phyloP scores from a whole-genome alignment of 768 basidiomycete genomes.

The Trichaptum fuscoviolaceum region DNA sequence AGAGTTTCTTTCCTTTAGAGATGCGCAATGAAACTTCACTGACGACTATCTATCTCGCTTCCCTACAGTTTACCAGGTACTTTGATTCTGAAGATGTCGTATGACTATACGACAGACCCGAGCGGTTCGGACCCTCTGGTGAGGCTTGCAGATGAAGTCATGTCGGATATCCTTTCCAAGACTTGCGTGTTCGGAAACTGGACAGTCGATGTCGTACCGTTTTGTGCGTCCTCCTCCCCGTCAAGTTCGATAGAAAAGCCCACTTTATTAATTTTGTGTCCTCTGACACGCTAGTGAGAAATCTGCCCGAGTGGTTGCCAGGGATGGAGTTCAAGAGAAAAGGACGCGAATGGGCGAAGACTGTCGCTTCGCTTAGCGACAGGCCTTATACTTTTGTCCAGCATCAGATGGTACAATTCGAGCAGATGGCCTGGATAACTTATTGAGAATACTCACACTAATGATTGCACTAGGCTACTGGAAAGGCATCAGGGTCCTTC shows the following conservation, averaged over 20 bases:
- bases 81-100: not conserved
- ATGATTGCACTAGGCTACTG: not conserved
- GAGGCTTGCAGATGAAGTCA: not conserved
- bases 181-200: conserved; percentile 27
- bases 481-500: not conserved
- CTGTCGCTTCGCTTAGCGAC: conserved; percentile 61
- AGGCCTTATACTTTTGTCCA: conserved; percentile 56
- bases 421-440: not conserved
- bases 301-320: conserved; percentile 62
- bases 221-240: conserved; percentile 20
- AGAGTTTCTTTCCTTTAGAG: not conserved
- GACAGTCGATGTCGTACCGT: conserved; percentile 36
- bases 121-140: not conserved
- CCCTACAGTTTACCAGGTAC: not conserved
- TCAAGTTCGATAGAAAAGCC: too few relatives aligned
- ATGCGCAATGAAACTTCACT: not conserved
- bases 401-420: conserved; percentile 42
- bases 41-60: too few relatives aligned
- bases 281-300: too few relatives aligned
- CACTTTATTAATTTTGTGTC: not conserved
- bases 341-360: conserved; percentile 54
- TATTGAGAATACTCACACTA: not conserved
- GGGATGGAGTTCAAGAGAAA: conserved; percentile 64
- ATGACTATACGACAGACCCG: not conserved
- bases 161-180: not conserved